phyloP scores from a whole-genome alignment of 805 yeast species.

The Candida schatavii region DNA sequence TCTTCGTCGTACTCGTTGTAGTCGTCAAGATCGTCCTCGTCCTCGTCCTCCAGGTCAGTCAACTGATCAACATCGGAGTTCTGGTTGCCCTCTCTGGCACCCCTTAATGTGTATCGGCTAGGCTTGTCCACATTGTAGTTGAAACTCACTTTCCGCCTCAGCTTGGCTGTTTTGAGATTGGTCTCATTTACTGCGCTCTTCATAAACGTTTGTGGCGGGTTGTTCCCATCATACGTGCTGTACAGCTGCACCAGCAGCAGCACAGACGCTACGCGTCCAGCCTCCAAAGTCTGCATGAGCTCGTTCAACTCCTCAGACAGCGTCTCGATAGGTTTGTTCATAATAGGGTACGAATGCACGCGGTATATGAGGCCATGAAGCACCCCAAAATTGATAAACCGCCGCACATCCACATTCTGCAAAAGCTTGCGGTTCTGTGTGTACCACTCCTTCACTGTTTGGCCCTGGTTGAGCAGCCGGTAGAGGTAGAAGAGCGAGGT shows the following conservation, averaged over 20 bases:
- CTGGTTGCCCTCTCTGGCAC: constrained; percentile 3
- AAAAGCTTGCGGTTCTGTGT: constrained; percentile 57
- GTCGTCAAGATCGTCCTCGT: not conserved
- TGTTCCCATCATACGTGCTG: constrained; percentile 2
- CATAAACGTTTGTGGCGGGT: constrained; percentile 11
- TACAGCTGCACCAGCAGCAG: constrained; percentile 6
- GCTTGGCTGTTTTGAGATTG: constrained; percentile 15
- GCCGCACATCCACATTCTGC: constrained; percentile 70
- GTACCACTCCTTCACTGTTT: constrained; percentile 79
- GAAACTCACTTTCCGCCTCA: constrained; percentile 35
- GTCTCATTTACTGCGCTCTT: constrained; percentile 19
- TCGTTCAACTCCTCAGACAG: constrained; percentile 18
- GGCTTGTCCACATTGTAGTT: constrained; percentile 18
- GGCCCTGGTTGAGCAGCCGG: constrained; percentile 74
- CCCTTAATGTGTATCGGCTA: constrained; percentile 1
- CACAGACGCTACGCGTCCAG: constrained; percentile 3
- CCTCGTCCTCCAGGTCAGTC: constrained; percentile 7
- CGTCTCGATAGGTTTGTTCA: constrained; percentile 37
- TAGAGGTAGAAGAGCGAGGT: constrained; percentile 70
- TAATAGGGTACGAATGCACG: constrained; percentile 71
- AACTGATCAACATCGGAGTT: constrained; percentile 6
- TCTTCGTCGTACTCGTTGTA: constrained; percentile 6
- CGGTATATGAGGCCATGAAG: constrained; percentile 79
- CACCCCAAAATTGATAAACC: constrained; percentile 85
- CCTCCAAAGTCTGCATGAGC: constrained; percentile 13